Percentiles rank a stretch among this genome's conserved stretches.
phyloP scores from a whole-genome alignment of 2,329 filamentous ascomycete genomes.

The Corinectria fuckeliana region DNA sequence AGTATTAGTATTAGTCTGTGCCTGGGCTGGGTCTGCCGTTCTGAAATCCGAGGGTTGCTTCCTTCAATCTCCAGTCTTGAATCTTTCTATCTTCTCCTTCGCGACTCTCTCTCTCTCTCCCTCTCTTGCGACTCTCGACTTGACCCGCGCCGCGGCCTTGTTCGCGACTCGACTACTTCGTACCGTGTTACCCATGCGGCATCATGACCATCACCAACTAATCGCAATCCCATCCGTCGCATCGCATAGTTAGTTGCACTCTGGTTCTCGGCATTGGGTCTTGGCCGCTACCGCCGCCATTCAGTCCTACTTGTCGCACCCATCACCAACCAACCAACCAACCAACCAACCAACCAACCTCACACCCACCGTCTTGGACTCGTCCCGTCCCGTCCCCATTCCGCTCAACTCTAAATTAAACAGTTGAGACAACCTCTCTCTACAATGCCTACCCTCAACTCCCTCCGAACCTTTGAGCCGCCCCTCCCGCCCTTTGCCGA shows the following conservation, averaged over 20 bases:
- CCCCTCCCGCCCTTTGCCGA: slow-evolving; percentile 35
- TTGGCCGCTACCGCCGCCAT: not conserved
- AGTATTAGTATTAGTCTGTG: not conserved
- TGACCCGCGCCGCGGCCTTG: not conserved
- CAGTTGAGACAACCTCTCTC: not conserved
- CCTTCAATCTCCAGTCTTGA: no score
- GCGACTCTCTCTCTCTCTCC: not conserved
- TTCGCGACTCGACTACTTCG: not conserved
- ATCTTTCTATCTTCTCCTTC: not conserved
- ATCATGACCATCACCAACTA: slow-evolving; percentile 15
- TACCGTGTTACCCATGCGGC: slow-evolving; percentile 5
- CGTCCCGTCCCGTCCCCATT: not conserved
- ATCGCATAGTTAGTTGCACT: not conserved
- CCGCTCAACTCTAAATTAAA: not conserved
- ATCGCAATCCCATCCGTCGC: not conserved
- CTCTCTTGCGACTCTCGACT: not conserved
- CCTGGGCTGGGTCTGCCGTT: no score
- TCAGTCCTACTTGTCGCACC: not conserved
- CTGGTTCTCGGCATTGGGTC: not conserved
- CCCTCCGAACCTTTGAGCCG: slow-evolving; percentile 34
- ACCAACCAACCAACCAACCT: no score
- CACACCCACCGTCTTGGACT: no score
- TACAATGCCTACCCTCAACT: slow-evolving; percentile 37
- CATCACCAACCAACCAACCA: not conserved
- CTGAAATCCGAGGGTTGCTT: no score